These are phyloP conservation scores for Verticillium isaacii DNA, from an alignment of 2,329 filamentous ascomycete genomes.

Conservation along the genomic window DNA sequence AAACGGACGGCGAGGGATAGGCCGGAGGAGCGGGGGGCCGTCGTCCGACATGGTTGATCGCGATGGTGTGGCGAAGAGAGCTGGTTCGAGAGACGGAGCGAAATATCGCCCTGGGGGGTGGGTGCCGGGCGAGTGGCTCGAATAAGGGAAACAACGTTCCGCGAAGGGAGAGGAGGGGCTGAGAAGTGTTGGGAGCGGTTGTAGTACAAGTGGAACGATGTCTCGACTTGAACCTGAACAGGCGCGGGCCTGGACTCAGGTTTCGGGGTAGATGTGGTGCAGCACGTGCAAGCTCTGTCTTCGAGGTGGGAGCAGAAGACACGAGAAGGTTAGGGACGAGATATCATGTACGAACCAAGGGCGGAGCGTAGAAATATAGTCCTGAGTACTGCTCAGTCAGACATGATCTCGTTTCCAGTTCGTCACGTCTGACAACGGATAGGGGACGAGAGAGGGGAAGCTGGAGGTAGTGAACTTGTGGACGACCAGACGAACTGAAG, in stretches of 20 bases:
- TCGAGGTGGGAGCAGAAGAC: conserved; percentile 1
- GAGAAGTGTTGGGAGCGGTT: background rate
- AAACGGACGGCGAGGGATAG: conserved; percentile 69
- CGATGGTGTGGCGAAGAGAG: conserved; percentile 1
- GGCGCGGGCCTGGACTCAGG: background rate
- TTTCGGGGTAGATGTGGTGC: background rate
- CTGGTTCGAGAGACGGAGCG: background rate
- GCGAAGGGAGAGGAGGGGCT: background rate
- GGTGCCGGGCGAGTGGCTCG: background rate
- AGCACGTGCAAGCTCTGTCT: background rate
- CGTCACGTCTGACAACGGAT: background rate
- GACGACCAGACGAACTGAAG: background rate
- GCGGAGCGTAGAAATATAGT: background rate
- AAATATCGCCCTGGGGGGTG: background rate
- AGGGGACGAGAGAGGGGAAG: background rate
- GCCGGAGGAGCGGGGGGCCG: conserved; percentile 57
- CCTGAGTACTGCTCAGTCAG: background rate
- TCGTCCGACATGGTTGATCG: conserved; percentile 30
- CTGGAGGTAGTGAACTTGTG: background rate
- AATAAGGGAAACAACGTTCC: background rate
- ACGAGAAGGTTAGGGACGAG: background rate
- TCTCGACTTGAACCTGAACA: background rate
- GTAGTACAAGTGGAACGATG: background rate
- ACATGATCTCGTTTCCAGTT: background rate
- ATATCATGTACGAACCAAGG: background rate